Base-by-base conservation (phyloP, 768 basidiomycete species). In the Kwoniella sp. region DNA sequence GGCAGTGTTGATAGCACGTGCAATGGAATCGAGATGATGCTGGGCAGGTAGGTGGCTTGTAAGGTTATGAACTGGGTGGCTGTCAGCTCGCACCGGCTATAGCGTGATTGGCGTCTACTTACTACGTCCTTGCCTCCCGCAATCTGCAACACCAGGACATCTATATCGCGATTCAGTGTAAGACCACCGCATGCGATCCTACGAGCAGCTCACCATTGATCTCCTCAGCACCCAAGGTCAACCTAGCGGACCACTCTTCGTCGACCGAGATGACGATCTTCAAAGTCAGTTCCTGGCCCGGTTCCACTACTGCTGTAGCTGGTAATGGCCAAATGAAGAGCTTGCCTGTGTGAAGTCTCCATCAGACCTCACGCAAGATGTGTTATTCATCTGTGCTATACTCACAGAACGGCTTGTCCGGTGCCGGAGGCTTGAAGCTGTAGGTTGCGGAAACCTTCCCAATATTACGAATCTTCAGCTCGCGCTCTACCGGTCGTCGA, bases 141-240 rank as follows among this genome's bases (percentile, higher is more conserved):
- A 12, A 67, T 59, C 15, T 60, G 59, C 20, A 69, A 33, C 1
- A 69, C 65, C 28, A 69, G 44, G 1, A 67, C 65, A 52, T 69
- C 67, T 69, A 38, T 36, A 36, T 32, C 34, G 6, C 5, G 34
- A 36, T 36, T 12, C 5, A 36, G 34, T 38, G 5, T 43, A 17
- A 12, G 11, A 5, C 15, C 26, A 26, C 42, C 25, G 10, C 23
- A 5, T 17, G 20, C 15, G 19, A 43, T 14, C 5, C 14, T 14
- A n/a, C 8, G 11, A 19, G 20, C 22, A 11, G 31, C 56, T 42
- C 22, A 69, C 64, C 64, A 17, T 60, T 66, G 57, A 67, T 58
- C 17, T 66, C 67, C 25, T 55, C 53, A 14, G 50, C 49, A 6
- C 60, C 62, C 22, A 58, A 22, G n/a, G 63, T 60, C 36, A 69